Evolutionary conservation across 1,139 yeast species (phyloP).

Genomic region (Ogataea hybrid): DNA sequence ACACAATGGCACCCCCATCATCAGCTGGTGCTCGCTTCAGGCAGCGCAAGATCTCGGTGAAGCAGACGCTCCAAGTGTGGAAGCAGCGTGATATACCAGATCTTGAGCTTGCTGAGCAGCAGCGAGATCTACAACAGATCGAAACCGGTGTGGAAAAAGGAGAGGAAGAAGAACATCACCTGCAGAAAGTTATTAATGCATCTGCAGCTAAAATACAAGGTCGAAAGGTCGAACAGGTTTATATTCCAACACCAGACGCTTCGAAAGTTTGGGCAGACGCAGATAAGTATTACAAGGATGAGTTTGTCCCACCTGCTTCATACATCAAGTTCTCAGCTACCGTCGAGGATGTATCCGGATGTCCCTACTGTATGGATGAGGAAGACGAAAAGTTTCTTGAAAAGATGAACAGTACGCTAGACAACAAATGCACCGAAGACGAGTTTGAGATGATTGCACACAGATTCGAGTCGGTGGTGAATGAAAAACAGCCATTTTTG

Average conservation of each 20-base stretch:
- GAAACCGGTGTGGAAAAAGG: conserved; percentile 99
- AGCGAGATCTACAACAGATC: conserved; percentile 82
- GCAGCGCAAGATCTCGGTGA: conserved; percentile 87
- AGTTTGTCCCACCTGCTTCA: conserved; percentile 69
- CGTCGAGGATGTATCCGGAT: conserved; percentile 89
- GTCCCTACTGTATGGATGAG: conserved; percentile 89
- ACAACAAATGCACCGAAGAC: conserved; percentile 58
- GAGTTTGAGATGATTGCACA: conserved; percentile 84
- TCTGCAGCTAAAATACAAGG: conserved; percentile 60
- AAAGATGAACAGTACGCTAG: conserved; percentile 39
- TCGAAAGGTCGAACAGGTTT: conserved; percentile 59
- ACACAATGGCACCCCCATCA: conserved; percentile 29
- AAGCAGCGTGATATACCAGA: conserved; percentile 80
- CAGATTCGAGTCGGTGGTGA: conserved; percentile 69
- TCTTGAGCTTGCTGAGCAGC: conserved; percentile 69
- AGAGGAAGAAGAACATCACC: conserved; percentile 96
- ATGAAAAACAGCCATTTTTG: conserved; percentile 84
- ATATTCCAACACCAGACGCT: conserved; percentile 98
- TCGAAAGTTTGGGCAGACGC: conserved; percentile 81
- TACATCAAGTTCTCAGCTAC: conserved; percentile 92
- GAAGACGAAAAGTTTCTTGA: conserved; percentile 68
- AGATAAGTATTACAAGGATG: conserved; percentile 62
- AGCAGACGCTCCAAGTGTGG: conserved; percentile 80
- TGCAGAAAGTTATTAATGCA: conserved; percentile 85
- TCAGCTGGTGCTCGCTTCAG: conserved; percentile 71